A percentile compares a stretch with the other conserved stretches of the same genome.
Conservation (phyloP, 768 basidiomycete species). For the Naganishia randhawae region DNA sequence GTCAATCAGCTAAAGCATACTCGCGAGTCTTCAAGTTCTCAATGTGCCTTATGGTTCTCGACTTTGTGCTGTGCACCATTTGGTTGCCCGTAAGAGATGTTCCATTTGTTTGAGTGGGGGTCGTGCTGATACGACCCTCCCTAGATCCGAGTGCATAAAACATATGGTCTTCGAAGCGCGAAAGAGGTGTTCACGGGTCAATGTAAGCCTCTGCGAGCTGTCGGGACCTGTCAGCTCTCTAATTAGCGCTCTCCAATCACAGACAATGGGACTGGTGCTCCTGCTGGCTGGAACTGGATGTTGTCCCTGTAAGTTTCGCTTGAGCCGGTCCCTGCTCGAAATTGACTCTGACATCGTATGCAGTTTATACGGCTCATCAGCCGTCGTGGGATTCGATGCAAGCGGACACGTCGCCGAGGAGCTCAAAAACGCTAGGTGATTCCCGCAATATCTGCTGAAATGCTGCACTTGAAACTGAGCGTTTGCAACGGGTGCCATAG, state of each 20-base stretch:
- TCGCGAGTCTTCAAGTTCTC: conserved; percentile 74
- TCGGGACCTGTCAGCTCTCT: background rate
- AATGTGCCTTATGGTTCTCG: conserved; percentile 69
- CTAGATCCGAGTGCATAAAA: conserved; percentile 72
- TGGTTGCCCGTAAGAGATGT: conserved; percentile 65
- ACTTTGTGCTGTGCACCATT: conserved; percentile 80
- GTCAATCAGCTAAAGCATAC: conserved; percentile 54
- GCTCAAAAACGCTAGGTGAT: conserved; percentile 66
- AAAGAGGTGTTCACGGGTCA: conserved; percentile 78
- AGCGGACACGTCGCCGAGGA: conserved; percentile 84
- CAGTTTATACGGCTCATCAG: conserved; percentile 81
- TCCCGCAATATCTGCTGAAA: conserved; percentile 51
- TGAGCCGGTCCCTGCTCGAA: background rate
- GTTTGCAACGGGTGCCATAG: conserved; percentile 50
- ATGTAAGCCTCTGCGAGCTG: conserved; percentile 49
- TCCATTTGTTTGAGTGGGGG: background rate
- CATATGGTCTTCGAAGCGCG: conserved; percentile 81
- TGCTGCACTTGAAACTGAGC: background rate
- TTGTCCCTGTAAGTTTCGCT: conserved; percentile 65
- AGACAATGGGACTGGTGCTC: conserved; percentile 87
- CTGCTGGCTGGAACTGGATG: conserved; percentile 86
- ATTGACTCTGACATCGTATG: background rate
- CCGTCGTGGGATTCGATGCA: conserved; percentile 85
- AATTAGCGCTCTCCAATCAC: background rate
- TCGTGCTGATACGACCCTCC: background rate